Evolutionary conservation across 805 yeast species (phyloP).

Genomic region (Ogataea methylovora): DNA sequence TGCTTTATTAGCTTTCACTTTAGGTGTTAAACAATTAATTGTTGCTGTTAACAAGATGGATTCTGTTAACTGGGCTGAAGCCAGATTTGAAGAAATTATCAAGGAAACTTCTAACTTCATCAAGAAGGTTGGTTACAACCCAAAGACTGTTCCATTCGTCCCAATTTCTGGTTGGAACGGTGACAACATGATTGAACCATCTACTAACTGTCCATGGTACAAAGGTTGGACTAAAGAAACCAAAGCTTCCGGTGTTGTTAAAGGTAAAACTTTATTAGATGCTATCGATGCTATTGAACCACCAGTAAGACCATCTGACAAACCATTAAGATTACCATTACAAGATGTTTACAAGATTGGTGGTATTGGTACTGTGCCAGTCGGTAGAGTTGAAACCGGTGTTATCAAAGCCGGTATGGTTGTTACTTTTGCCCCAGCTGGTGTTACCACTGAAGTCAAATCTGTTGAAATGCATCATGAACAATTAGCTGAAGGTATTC

Average conservation of each 20-base stretch:
- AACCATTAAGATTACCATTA: slow-evolving; percentile 84
- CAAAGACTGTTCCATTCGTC: slow-evolving; percentile 77
- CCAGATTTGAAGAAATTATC: slow-evolving; percentile 70
- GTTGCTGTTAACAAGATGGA: slow-evolving; percentile 95
- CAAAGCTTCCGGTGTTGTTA: slow-evolving; percentile 58
- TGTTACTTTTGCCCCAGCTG: slow-evolving; percentile 85
- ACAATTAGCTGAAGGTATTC: slow-evolving; percentile 68
- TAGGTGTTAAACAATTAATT: slow-evolving; percentile 81
- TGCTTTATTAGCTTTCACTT: slow-evolving; percentile 84
- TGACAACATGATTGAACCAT: slow-evolving; percentile 85
- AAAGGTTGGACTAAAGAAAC: slow-evolving; percentile 80
- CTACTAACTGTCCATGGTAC: slow-evolving; percentile 81
- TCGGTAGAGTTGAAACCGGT: slow-evolving; percentile 93
- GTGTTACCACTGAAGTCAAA: slow-evolving; percentile 85
- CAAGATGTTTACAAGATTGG: slow-evolving; percentile 92
- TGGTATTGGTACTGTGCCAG: slow-evolving; percentile 89
- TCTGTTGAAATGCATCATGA: slow-evolving; percentile 87
- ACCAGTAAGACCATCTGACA: slow-evolving; percentile 74
- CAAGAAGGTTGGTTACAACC: slow-evolving; percentile 82
- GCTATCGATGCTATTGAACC: slow-evolving; percentile 81
- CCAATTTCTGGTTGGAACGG: slow-evolving; percentile 93
- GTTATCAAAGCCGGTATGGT: slow-evolving; percentile 87
- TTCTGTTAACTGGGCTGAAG: slow-evolving; percentile 81
- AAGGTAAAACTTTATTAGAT: slow-evolving; percentile 80
- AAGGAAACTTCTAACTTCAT: slow-evolving; percentile 75